These are phyloP conservation scores for Ormosia emarginata DNA, from an alignment of 306 rosid genomes.

Conservation along the genomic window DNA sequence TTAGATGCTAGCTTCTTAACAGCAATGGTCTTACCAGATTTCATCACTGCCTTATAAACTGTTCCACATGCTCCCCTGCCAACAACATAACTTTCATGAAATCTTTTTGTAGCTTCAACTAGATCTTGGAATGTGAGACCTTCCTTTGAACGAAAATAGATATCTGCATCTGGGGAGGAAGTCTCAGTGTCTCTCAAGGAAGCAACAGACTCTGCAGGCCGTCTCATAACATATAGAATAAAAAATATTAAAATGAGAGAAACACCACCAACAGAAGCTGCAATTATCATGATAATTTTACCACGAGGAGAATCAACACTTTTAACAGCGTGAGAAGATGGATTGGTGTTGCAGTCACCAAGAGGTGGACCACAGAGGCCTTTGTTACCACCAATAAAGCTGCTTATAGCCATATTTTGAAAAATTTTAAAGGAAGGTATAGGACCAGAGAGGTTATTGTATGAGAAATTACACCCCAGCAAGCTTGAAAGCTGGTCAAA, in stretches of 20 bases:
- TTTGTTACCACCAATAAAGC: constrained; percentile 68
- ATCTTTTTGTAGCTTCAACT: constrained; percentile 78
- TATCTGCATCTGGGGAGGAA: constrained; percentile 62
- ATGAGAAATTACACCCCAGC: constrained; percentile 84
- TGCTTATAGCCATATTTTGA: constrained; percentile 62
- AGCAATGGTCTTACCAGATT: constrained; percentile 70
- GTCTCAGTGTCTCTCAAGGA: constrained; percentile 48
- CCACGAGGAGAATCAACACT: constrained; percentile 39
- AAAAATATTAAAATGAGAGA: constrained; percentile 76
- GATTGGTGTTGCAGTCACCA: constrained; percentile 39
- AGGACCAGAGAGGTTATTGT: constrained; percentile 81
- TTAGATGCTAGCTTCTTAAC: constrained; percentile 86
- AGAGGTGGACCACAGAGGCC: constrained; percentile 90
- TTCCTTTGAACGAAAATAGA: constrained; percentile 83
- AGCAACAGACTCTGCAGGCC: constrained; percentile 40
- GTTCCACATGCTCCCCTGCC: constrained; percentile 96
- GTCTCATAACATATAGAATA: constrained; percentile 69
- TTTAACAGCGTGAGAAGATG: constrained; percentile 35
- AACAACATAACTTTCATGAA: constrained; percentile 69
- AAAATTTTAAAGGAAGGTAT: constrained; percentile 65
- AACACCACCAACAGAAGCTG: constrained; percentile 77
- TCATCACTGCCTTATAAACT: constrained; percentile 82
- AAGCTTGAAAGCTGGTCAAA: constrained; percentile 73
- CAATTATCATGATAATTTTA: constrained; percentile 55
- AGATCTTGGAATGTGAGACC: constrained; percentile 80